Percentiles rank a stretch among this genome's conserved stretches.
These are phyloP conservation scores for Pseudoneurospora amorphoporcata DNA, from an alignment of 495 filamentous ascomycete species.

Conservation along the genomic window DNA sequence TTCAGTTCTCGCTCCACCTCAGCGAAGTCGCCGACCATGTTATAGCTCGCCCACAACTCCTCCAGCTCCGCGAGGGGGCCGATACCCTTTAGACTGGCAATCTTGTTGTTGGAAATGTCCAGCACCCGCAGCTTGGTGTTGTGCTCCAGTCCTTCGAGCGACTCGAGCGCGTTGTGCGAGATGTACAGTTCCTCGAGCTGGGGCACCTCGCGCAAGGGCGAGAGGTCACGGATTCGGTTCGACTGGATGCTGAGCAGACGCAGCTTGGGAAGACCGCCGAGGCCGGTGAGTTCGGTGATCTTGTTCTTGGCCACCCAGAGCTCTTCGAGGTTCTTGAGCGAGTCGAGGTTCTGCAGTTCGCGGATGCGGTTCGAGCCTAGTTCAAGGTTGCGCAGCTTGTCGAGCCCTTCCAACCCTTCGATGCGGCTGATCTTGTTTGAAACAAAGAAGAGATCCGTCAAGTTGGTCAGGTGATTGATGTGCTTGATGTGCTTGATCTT, in stretches of 20 bases:
- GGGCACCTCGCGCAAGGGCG: conserved; percentile 60
- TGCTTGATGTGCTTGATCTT: conserved; percentile 98
- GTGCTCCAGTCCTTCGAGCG: conserved; percentile 62
- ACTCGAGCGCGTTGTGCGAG: conserved; percentile 87
- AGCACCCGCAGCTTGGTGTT: conserved; percentile 64
- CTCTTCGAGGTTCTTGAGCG: conserved; percentile 63
- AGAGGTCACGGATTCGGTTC: conserved; percentile 78
- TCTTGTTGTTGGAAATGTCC: conserved; percentile 85
- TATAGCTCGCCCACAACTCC: conserved; percentile 93
- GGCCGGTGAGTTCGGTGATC: conserved; percentile 70
- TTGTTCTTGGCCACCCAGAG: conserved; percentile 99
- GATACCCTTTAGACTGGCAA: conserved; percentile 65
- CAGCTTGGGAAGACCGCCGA: conserved; percentile 64
- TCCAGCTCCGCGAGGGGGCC: conserved; percentile 59
- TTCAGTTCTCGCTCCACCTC: conserved; percentile 74
- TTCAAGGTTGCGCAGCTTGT: conserved; percentile 70
- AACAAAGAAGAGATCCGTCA: conserved; percentile 85
- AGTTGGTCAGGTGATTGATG: conserved; percentile 62
- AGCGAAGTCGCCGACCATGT: conserved; percentile 63
- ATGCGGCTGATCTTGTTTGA: conserved; percentile 88
- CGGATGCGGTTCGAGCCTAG: conserved; percentile 85
- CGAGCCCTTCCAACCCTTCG: conserved; percentile 70
- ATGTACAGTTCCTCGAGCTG: conserved; percentile 92
- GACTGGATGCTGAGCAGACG: conserved; percentile 93
- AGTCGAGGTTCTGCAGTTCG: conserved; percentile 80